Conservation (phyloP, 306 rosid species). For the Malus fusca region DNA sequence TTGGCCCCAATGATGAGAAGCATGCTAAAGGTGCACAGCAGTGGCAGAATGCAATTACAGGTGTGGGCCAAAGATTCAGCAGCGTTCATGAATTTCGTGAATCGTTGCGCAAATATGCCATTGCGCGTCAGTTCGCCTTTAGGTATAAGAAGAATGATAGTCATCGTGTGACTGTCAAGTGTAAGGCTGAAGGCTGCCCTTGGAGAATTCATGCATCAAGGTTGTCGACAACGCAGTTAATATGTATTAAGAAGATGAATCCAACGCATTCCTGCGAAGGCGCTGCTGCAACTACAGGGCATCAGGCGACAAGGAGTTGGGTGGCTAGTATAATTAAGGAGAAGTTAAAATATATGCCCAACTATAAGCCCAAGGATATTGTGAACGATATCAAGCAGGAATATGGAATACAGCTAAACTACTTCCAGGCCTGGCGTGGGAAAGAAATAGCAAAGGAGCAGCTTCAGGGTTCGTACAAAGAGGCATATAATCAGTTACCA, state of each 20-base stretch:
- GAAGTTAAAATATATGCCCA: constrained; percentile 71
- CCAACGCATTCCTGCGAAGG: constrained; percentile 81
- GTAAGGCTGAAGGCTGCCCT: constrained; percentile 96
- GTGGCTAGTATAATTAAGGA: constrained; percentile 95
- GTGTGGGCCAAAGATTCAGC: constrained; percentile 89
- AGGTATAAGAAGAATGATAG: constrained; percentile 94
- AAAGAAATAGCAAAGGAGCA: constrained; percentile 99
- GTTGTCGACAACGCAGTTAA: constrained; percentile 85
- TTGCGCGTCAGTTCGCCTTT: constrained; percentile 93
- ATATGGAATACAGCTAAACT: constrained; percentile 90
- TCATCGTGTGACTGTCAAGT: constrained; percentile 97
- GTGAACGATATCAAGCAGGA: constrained; percentile 90
- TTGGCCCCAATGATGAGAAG: constrained; percentile 45
- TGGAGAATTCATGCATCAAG: constrained; percentile 99
- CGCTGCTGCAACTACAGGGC: constrained; percentile 80
- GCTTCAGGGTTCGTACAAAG: constrained; percentile 96
- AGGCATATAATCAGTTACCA: constrained; percentile 84
- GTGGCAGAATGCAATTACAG: constrained; percentile 93
- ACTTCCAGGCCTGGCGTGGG: constrained; percentile 99
- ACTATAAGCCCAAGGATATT: constrained; percentile 96
- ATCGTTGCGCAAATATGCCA: constrained; percentile 88
- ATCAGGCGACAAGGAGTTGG: constrained; percentile 99
- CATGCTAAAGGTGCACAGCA: constrained; percentile 74
- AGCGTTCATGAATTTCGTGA: constrained; percentile 92
- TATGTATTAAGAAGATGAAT: constrained; percentile 95